Conservation (phyloP, 495 filamentous ascomycete genomes). For the Penicillium maclennaniae region DNA sequence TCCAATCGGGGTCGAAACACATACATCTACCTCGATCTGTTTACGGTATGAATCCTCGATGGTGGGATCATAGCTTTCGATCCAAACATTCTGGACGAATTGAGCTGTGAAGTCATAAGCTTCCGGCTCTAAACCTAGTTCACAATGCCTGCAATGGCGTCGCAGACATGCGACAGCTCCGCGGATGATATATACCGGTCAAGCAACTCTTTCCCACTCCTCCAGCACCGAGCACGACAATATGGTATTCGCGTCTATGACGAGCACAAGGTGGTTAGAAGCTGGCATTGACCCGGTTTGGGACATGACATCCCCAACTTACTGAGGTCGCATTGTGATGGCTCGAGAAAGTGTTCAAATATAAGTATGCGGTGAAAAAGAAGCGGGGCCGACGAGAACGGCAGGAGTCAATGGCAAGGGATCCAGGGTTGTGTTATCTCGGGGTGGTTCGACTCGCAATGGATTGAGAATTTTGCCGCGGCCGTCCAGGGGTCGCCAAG, state of each 20-base stretch:
- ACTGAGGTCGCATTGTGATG: slow-evolving; percentile 52
- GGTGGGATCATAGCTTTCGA: slow-evolving; percentile 97
- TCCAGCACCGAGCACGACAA: slow-evolving; percentile 88
- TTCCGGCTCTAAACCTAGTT: slow-evolving; percentile 6
- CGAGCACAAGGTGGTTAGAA: slow-evolving; percentile 22
- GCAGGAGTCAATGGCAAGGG: neutral
- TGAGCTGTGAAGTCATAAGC: slow-evolving; percentile 60
- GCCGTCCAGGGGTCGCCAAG: neutral
- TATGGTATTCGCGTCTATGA: slow-evolving; percentile 77
- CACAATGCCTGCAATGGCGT: neutral
- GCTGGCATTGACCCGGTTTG: slow-evolving; percentile 6
- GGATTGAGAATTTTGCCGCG: neutral
- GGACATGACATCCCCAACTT: slow-evolving; percentile 21
- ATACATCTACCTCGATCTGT: slow-evolving; percentile 89
- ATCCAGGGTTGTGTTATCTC: neutral
- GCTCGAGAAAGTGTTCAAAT: neutral
- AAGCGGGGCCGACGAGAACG: neutral
- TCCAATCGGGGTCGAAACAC: slow-evolving; percentile 29
- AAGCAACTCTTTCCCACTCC: slow-evolving; percentile 98
- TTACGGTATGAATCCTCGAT: slow-evolving; percentile 98
- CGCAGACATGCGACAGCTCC: neutral
- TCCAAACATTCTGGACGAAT: slow-evolving; percentile 99
- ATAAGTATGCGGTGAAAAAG: neutral
- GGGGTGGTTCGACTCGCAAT: neutral
- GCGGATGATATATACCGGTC: slow-evolving; percentile 64